Conservation (phyloP, 2,329 filamentous ascomycete genomes). For the Coleophoma eucalyptorum region DNA sequence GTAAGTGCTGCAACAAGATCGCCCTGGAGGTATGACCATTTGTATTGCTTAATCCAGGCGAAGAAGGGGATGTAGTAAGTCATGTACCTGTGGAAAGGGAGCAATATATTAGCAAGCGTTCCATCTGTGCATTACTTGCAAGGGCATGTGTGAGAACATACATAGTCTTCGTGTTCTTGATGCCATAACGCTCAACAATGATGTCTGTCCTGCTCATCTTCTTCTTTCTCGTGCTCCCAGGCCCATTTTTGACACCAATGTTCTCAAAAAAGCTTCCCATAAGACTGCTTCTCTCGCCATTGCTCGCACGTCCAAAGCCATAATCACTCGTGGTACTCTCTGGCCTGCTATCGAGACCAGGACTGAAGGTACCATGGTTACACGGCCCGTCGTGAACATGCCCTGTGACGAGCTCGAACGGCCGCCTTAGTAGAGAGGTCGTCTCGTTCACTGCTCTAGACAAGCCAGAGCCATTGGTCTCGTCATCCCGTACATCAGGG, state of each 20-base stretch:
- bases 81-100: constrained; percentile 60
- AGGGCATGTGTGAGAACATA: constrained; percentile 35
- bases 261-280: constrained; percentile 18
- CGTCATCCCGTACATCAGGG: constrained; percentile 9
- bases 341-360: constrained; percentile 43
- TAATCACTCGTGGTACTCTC: constrained; percentile 20
- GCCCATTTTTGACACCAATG: constrained; percentile 16
- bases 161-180: constrained; percentile 72
- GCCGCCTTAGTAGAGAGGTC: constrained; percentile 46
- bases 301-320: constrained; percentile 11
- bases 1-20: constrained; percentile 87
- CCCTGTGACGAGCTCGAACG: constrained; percentile 20
- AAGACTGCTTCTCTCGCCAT: constrained; percentile 11
- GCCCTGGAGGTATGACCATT: constrained; percentile 74
- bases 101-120: constrained; percentile 10
- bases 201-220: constrained; percentile 71
- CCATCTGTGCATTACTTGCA: not conserved
- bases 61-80: constrained; percentile 91
- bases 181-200: constrained; percentile 68
- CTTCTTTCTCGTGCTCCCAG: constrained; percentile 33
- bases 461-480: constrained; percentile 3
- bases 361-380: constrained; percentile 75
- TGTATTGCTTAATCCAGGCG: constrained; percentile 88
- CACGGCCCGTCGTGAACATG: constrained; percentile 39
- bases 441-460: constrained; percentile 36